Percentiles rank a stretch among this genome's conserved stretches.
These are phyloP conservation scores for Aspergillus egyptiacus DNA, from an alignment of 495 filamentous ascomycete species.

Conservation along the genomic window DNA sequence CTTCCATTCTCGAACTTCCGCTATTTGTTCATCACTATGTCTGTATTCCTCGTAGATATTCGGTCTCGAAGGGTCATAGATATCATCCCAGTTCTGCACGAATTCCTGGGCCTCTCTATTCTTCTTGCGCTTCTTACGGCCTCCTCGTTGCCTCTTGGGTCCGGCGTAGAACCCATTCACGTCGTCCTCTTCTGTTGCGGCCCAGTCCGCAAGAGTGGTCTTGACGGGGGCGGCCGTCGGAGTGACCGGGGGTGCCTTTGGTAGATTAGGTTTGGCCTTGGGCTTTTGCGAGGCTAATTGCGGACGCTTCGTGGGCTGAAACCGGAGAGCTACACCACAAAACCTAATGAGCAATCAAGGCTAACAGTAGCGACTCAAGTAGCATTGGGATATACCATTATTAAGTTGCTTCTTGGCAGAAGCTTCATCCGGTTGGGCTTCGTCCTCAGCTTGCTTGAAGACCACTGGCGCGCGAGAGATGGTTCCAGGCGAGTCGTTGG, in stretches of 20 bases:
- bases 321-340: slow-evolving; percentile 61
- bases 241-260: slow-evolving; percentile 31
- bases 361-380: slow-evolving; percentile 13
- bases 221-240: slow-evolving; percentile 39
- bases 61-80: slow-evolving; percentile 80
- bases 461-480: slow-evolving; percentile 76
- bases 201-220: slow-evolving; percentile 80
- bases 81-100: slow-evolving; percentile 84
- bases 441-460: slow-evolving; percentile 55
- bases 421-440: slow-evolving; percentile 47
- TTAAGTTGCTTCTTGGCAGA: slow-evolving; percentile 67
- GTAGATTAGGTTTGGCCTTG: slow-evolving; percentile 52
- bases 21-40: slow-evolving; percentile 74
- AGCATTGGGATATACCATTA: slow-evolving; percentile 54
- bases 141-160: slow-evolving; percentile 68
- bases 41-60: slow-evolving; percentile 86
- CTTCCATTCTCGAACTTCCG: slow-evolving; percentile 84
- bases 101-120: slow-evolving; percentile 53
- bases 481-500: slow-evolving; percentile 49
- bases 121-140: slow-evolving; percentile 86
- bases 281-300: slow-evolving; percentile 62
- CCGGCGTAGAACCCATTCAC: slow-evolving; percentile 55
- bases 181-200: slow-evolving; percentile 69
- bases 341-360: slow-evolving; percentile 46
- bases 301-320: slow-evolving; percentile 79